Conservation (phyloP, 768 basidiomycete genomes). For the Tricholoma terreum region DNA sequence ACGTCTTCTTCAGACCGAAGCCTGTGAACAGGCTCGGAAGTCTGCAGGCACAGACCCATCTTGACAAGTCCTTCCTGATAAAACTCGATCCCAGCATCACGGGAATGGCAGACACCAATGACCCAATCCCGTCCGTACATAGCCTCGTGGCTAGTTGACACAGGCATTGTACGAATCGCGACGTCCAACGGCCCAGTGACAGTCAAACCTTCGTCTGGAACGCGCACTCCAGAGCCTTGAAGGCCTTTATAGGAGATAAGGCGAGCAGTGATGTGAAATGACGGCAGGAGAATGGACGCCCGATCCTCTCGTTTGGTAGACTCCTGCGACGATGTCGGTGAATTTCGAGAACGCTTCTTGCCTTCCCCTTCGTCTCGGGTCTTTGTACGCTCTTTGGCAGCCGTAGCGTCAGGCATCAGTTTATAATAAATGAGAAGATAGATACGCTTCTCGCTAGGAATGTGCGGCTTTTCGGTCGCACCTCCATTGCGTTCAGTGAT, state of each 20-base stretch:
- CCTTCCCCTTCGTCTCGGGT: slow-evolving; percentile 28
- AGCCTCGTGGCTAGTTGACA: slow-evolving; percentile 34
- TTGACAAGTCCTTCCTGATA: slow-evolving; percentile 74
- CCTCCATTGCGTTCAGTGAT: slow-evolving; percentile 24
- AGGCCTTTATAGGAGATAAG: slow-evolving; percentile 72
- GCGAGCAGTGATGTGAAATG: slow-evolving; percentile 74
- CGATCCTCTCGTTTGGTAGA: slow-evolving; percentile 37
- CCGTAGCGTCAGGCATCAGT: slow-evolving; percentile 12
- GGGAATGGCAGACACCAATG: slow-evolving; percentile 60
- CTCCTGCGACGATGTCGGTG: slow-evolving; percentile 37
- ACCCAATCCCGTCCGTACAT: slow-evolving; percentile 37
- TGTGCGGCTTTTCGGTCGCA: slow-evolving; percentile 31
- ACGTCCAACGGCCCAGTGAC: slow-evolving; percentile 58
- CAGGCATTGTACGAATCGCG: slow-evolving; percentile 46
- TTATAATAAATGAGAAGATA: slow-evolving; percentile 84
- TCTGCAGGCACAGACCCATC: slow-evolving; percentile 60
- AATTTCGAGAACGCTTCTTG: slow-evolving; percentile 44
- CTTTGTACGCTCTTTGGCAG: slow-evolving; percentile 24
- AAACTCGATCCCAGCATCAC: slow-evolving; percentile 72
- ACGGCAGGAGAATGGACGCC: slow-evolving; percentile 46
- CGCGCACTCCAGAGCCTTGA: slow-evolving; percentile 66
- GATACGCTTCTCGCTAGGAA: slow-evolving; percentile 52
- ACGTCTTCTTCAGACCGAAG: slow-evolving; percentile 42
- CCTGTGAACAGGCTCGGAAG: slow-evolving; percentile 13
- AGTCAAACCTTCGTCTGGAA: slow-evolving; percentile 68